phyloP scores from a whole-genome alignment of 805 yeast species.

The Yarrowia divulgata region DNA sequence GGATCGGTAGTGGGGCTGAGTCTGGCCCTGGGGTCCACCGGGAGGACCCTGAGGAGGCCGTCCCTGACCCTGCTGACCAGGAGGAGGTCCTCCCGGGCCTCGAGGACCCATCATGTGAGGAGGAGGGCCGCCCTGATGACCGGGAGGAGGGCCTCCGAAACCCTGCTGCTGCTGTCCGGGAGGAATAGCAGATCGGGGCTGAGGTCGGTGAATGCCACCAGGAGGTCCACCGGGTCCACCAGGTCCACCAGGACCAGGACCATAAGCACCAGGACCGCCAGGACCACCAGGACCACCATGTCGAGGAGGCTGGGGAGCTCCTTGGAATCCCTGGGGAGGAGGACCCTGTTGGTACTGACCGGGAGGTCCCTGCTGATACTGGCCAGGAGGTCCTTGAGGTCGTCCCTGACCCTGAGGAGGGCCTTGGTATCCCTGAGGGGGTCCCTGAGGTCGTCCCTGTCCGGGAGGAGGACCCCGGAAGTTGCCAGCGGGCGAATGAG shows the following conservation, averaged over 20 bases:
- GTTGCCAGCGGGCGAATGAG: conserved; percentile 24
- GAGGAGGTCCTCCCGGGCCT: conserved; percentile 39
- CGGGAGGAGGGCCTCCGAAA: conserved; percentile 10
- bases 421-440: conserved; percentile 10
- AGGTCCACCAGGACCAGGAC: conserved; percentile 15
- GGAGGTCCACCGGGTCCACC: conserved; percentile 20
- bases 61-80: conserved; percentile 32
- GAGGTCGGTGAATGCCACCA: conserved; percentile 31
- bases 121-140: conserved; percentile 39
- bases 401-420: conserved; percentile 18
- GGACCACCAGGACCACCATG: conserved; percentile 31
- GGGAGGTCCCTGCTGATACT: background rate
- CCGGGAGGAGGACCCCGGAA: conserved; percentile 33
- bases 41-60: conserved; percentile 36
- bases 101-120: conserved; percentile 37
- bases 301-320: conserved; percentile 20
- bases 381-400: conserved; percentile 16
- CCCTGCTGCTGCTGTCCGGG: conserved; percentile 35
- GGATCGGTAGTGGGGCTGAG: conserved; percentile 37
- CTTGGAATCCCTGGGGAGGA: conserved; percentile 22
- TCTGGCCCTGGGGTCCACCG: conserved; percentile 20
- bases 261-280: conserved; percentile 8
- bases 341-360: conserved; percentile 2
- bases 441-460: conserved; percentile 23
- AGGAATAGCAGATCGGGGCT: conserved; percentile 33